A percentile compares a stretch with the other conserved stretches of the same genome.
Conservation (phyloP, 768 basidiomycete species). For the Naganishia vaughanmartiniae region DNA sequence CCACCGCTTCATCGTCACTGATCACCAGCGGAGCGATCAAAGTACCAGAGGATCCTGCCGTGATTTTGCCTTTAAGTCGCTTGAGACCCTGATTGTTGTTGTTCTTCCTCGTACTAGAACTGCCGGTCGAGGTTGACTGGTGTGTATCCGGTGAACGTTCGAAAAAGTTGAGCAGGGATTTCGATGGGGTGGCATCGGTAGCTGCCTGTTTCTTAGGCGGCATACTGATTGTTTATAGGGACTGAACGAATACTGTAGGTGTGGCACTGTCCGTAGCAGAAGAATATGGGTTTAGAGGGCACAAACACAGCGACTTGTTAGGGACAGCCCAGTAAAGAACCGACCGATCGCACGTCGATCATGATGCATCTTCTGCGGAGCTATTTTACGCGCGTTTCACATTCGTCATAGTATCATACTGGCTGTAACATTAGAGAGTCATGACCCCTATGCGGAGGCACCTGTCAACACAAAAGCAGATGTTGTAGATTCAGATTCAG, state of each 20-base stretch:
- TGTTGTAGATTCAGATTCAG: too few species aligned
- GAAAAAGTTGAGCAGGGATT: slow-evolving; percentile 17
- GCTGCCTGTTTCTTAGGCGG: slow-evolving; percentile 12
- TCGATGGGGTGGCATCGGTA: not conserved
- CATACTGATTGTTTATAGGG: not conserved
- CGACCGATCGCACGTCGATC: not conserved
- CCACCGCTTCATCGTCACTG: slow-evolving; percentile 45
- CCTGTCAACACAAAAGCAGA: too few species aligned
- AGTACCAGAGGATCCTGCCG: not conserved
- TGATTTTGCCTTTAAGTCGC: too few species aligned
- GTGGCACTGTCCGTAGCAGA: too few species aligned
- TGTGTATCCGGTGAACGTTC: not conserved
- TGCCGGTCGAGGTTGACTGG: not conserved
- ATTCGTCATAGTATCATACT: not conserved
- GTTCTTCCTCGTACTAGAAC: not conserved
- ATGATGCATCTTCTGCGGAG: not conserved
- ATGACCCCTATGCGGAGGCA: too few species aligned
- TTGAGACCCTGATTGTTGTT: not conserved
- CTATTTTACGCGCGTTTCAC: not conserved
- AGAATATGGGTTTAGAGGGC: too few species aligned
- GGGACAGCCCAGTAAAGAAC: too few species aligned
- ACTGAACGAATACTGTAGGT: too few species aligned
- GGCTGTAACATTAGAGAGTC: too few species aligned
- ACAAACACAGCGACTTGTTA: too few species aligned
- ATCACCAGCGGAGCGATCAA: slow-evolving; percentile 45